Base-by-base conservation (phyloP, 768 basidiomycete species). In the Boletus pseudopeckii region DNA sequence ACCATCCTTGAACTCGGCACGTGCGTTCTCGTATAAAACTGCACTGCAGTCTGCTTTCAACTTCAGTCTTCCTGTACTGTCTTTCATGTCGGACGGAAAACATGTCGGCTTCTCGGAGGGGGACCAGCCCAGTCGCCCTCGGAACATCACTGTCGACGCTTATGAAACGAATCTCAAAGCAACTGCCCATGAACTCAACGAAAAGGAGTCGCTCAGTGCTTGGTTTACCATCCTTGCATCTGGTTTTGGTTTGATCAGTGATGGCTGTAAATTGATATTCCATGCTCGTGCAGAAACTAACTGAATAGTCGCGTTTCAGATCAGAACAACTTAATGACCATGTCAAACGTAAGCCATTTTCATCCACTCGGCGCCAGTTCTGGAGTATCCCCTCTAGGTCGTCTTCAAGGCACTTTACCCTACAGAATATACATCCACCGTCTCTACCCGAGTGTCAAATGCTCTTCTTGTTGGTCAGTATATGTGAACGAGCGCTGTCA, bases 361-460 rank as follows among this genome's bases (percentile, higher is more conserved):
- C 15, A 22, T 43, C 13, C 22, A 24, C 17, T 20, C n/a, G 14
- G 45, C 9, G 5, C 39, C 24, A 48, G 49, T 52, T 56, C 56
- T 60, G n/a, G 38, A 52, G n/a, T 44, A 37, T 57, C 32, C 56
- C 24, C 49, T 48, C 33, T 54, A 85, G 83, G 85, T 87, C 17
- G 74, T 86, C 11, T 84, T 87, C 73, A 82, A 79, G 65, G 71
- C 72, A 55, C 69, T 89, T 14, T 87, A 88, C 64, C 82, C 84
- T 4, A 74, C 68, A n/a, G 72, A 73, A 4, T 89, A 89, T 64
- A 87, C 83, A 0, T 65, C 82, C 1, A 56, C 65, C 4, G 77
- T 85, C 34, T 85, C 85, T 7, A 90, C 88, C 4, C 78, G 81
- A 32, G 83, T 89, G 3, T 84, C 82, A 5, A 90, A 90, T 64